Percentiles rank a stretch among this genome's conserved stretches.
Conservation (phyloP, 768 basidiomycete genomes). For the Mycena rosella region DNA sequence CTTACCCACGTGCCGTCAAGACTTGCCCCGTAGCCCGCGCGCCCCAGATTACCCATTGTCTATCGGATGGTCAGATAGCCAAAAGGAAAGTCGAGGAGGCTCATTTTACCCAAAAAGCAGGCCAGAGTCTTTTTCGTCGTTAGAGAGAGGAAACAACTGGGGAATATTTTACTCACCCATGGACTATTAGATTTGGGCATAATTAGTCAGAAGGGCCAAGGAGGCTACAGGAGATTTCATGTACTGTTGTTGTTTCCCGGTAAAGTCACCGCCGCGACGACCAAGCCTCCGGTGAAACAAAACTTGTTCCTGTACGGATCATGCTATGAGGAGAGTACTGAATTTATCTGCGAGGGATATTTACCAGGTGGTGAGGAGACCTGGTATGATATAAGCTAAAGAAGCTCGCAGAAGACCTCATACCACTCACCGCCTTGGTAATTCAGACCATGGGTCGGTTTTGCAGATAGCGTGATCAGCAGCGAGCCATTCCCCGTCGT, state of each 20-base stretch:
- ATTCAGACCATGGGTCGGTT: slow-evolving; percentile 75
- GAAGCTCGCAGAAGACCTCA: not conserved
- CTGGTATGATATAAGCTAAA: not conserved
- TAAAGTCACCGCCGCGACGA: slow-evolving; percentile 75
- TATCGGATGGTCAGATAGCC: not conserved
- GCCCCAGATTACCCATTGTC: slow-evolving; percentile 20
- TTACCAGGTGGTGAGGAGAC: slow-evolving; percentile 21
- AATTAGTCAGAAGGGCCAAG: not conserved
- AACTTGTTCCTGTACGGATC: slow-evolving; percentile 82
- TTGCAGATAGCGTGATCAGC: slow-evolving; percentile 78
- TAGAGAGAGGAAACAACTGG: too few relatives aligned
- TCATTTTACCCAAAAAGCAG: slow-evolving; percentile 83
- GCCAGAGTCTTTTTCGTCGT: slow-evolving; percentile 69
- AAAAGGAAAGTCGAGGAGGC: not conserved
- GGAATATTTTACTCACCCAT: not conserved
- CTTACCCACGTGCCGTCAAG: slow-evolving; percentile 74
- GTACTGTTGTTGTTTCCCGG: slow-evolving; percentile 69
- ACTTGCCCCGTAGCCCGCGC: slow-evolving; percentile 57
- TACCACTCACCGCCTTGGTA: slow-evolving; percentile 56
- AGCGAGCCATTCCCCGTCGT: slow-evolving; percentile 81
- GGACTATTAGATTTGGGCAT: not conserved
- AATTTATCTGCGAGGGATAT: not conserved
- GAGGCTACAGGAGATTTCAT: not conserved
- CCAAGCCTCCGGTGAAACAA: slow-evolving; percentile 82
- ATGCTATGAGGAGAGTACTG: not conserved